These are phyloP conservation scores for Clitopilus hobsonii DNA, from an alignment of 768 basidiomycete species.

Conservation along the genomic window DNA sequence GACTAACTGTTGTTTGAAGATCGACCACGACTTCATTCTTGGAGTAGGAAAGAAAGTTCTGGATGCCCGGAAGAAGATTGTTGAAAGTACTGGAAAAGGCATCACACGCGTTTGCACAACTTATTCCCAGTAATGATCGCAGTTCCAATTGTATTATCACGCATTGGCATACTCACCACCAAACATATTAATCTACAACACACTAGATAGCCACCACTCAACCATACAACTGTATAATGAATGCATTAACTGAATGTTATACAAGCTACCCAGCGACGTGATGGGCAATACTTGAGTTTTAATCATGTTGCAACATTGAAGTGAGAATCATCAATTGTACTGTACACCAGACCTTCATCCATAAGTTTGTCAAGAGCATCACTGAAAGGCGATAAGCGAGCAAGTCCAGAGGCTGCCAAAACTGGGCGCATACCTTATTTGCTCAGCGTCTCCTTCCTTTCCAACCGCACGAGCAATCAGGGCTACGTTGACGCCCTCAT, in stretches of 20 bases:
- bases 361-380: constrained; percentile 72
- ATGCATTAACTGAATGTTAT: too few species aligned
- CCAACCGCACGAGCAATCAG: constrained; percentile 66
- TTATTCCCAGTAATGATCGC: neutral
- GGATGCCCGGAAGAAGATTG: constrained; percentile 67
- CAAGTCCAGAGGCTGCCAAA: neutral
- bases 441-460: constrained; percentile 38
- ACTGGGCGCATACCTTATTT: constrained; percentile 51
- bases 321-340: constrained; percentile 80
- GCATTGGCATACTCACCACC: neutral
- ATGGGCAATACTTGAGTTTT: neutral
- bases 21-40: constrained; percentile 61
- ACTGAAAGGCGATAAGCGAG: constrained; percentile 31
- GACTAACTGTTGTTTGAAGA: constrained; percentile 28
- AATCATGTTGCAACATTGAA: constrained; percentile 48
- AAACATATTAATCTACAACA: neutral
- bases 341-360: constrained; percentile 76
- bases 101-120: constrained; percentile 44
- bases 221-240: neutral
- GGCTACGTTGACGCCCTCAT: constrained; percentile 72
- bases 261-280: too few species aligned
- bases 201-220: neutral
- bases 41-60: constrained; percentile 58
- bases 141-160: neutral
- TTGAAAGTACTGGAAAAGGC: constrained; percentile 72